Evolutionary conservation across 257 asterid species (phyloP), one percentile per base, ranked within the genome.

Genomic region (Marsdenia floribunda): DNA sequence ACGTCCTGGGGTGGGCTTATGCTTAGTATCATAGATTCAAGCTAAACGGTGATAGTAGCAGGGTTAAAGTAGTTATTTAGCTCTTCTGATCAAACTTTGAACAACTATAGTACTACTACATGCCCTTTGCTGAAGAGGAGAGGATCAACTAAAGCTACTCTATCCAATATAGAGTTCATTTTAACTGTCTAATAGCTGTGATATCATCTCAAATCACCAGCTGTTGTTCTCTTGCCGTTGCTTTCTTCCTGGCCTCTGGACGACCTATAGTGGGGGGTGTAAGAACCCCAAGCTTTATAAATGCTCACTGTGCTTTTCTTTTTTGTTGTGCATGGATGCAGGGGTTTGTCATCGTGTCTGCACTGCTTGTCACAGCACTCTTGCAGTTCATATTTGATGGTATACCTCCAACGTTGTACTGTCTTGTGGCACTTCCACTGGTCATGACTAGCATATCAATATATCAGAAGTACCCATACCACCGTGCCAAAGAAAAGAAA

Each of bases 321-420:
- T 44, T 29, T 29, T 29, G 33, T 76, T 68, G 0, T 57, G 42
- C 67, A 64, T 79, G 71, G 14, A 68, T 76, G 82, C 88, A 94
- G 99, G 99, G 97, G 70, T 94, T 94, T 83, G 93, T 92, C 40
- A 92, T 90, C 57, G 99, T 94, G 53, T 92, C 97, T 76, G 99
- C 99, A 33, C 93, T 92, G 73, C 85, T 92, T 29, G 99, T 92
- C 68, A 94, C 99, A 12, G 98, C 99, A 46, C 81, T 94, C 80
- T 84, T 92, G 50, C 99, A 94, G 80, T 88, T 79, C 83, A 71
- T 90, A 73, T 92, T 92, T 40, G 99, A 94, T 54, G 96, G 97
- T 33, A 88, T 84, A 78, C 93, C 96, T 44, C 99, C 98, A 66
- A 87, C 99, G 13, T 79, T 87, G 33, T 88, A 79, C 86, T 94